Conservation (phyloP, 441 rosid species). For the Eruca vesicaria region DNA sequence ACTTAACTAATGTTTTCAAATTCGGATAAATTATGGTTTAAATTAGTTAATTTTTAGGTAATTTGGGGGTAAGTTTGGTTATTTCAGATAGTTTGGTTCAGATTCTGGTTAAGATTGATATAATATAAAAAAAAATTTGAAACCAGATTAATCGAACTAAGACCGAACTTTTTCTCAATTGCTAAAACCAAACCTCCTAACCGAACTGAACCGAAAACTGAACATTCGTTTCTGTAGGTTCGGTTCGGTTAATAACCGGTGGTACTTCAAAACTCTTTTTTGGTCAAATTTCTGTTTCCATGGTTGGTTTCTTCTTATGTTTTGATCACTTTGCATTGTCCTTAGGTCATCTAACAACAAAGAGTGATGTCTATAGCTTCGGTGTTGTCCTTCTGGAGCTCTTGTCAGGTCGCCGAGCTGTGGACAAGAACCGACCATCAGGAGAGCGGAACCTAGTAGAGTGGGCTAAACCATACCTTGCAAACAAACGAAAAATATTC, state of each 20-base stretch:
- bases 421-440: conserved; percentile 57
- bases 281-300: neutral
- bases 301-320: neutral
- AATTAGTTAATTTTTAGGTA: neutral
- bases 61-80: neutral
- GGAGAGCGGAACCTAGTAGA: conserved; percentile 66
- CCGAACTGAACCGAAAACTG: neutral
- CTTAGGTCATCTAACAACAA: conserved; percentile 59
- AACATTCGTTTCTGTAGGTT: neutral
- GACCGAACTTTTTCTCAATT: neutral
- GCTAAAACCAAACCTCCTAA: neutral
- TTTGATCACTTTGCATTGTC: neutral
- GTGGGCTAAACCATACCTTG: conserved; percentile 75
- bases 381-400: conserved; percentile 75
- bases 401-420: conserved; percentile 58
- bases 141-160: neutral
- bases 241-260: neutral
- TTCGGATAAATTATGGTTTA: neutral
- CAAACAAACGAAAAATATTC: conserved; percentile 53
- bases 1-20: neutral
- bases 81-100: neutral
- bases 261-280: too few relatives aligned
- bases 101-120: neutral
- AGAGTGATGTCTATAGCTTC: conserved; percentile 65
- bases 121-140: too few relatives aligned